Base-by-base conservation (phyloP, 495 filamentous ascomycete species). In the Astrothelium macrocarpum region DNA sequence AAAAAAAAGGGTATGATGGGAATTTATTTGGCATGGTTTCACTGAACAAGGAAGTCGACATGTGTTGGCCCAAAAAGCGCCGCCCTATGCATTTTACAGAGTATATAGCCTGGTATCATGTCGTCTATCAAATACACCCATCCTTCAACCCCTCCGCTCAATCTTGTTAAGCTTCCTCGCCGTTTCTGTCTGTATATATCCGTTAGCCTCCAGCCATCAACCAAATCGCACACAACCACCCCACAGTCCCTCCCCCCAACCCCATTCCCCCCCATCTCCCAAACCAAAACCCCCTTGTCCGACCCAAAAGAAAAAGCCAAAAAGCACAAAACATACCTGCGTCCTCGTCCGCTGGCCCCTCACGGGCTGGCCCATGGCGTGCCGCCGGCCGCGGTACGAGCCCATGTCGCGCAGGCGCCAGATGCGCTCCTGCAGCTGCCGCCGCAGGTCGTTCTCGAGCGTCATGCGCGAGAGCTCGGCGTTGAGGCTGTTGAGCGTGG, bases 391-490 rank as follows among this genome's bases (percentile, higher is more conserved):
- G 42, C 95, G 79, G 75, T 96, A 95, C 14, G 89, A 85, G 36
- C 93, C 93, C 77, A 95, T 96, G 73, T 96, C 92, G 72, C 87
- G 86, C 73, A 98, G 71, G 36, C 94, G 81, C 70, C 81, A 82
- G 68, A 98, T 95, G 71, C 97, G 90, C 32, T 96, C 90, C 67
- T 84, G 76, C 45, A 96, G 68, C 60, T 89, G 79, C 73, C 86
- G 80, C 71, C 85, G 78, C 64, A 95, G 79, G 67, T 98, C 92
- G 70, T 89, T 96, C 74, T 97, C 95, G 65, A 96, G 90, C 46
- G 87, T 95, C 91, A 98, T 91, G 12, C 85, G 86, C 7, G 92
- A 89, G 43, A 98, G 79, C 70, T 91, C 89, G 46, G 85, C 85
- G n/a, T 84, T 90, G 62, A 98, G 79, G 58, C 89, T 86, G 23